Conservation (phyloP, 495 filamentous ascomycete species). For the Penicillium manginii region DNA sequence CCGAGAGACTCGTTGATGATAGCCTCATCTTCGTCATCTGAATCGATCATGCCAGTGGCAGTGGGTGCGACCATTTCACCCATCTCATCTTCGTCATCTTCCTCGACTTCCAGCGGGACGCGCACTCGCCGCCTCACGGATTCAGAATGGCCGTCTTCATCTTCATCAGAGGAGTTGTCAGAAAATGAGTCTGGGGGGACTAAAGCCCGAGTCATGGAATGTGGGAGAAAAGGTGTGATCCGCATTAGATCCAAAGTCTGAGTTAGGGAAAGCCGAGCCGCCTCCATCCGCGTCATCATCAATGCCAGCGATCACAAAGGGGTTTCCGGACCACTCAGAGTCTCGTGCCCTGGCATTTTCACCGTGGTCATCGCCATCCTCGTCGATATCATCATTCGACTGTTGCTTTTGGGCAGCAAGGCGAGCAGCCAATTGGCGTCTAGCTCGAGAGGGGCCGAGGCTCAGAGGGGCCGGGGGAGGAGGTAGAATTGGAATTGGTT, state of each 20-base stretch:
- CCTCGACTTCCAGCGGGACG: constrained; percentile 51
- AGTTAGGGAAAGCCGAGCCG: constrained; percentile 42
- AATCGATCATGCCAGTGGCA: constrained; percentile 44
- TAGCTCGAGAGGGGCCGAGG: constrained; percentile 82
- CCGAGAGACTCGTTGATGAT: constrained; percentile 53
- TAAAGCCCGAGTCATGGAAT: constrained; percentile 48
- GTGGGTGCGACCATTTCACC: constrained; percentile 52
- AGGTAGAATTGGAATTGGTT: constrained; percentile 51
- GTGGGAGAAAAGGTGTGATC: constrained; percentile 38
- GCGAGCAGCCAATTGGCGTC: constrained; percentile 80
- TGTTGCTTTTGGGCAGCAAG: constrained; percentile 79
- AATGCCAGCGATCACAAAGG: constrained; percentile 48
- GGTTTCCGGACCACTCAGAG: constrained; percentile 45
- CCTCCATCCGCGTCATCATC: constrained; percentile 51
- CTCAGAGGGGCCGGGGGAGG: constrained; percentile 60
- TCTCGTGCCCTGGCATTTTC: constrained; percentile 22
- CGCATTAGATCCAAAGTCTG: constrained; percentile 36
- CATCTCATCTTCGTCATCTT: constrained; percentile 55
- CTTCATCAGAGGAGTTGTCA: constrained; percentile 47
- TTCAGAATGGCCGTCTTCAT: constrained; percentile 38
- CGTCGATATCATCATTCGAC: constrained; percentile 41
- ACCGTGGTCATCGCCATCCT: constrained; percentile 23
- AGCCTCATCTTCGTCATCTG: constrained; percentile 53
- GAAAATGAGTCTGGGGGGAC: constrained; percentile 48
- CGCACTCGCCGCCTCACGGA: constrained; percentile 43